These are phyloP conservation scores for Phytophthora kernoviae DNA, from an alignment of 352 stramenopile genomes.

Conservation along the genomic window DNA sequence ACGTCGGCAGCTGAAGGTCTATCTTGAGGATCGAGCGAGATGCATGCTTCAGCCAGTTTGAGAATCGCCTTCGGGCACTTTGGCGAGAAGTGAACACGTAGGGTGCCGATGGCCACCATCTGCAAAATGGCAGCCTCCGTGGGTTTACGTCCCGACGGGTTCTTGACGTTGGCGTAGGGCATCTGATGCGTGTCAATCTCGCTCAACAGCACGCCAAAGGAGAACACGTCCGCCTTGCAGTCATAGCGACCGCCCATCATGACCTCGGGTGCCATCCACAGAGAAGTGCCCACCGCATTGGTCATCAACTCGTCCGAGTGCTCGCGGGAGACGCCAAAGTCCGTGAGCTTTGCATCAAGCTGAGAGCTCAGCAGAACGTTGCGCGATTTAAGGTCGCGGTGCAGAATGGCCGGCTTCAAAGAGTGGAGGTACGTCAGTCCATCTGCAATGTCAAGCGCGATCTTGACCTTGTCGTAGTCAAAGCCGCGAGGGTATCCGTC, in stretches of 20 bases:
- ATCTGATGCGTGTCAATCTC: slow-evolving; percentile 55
- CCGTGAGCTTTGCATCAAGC: slow-evolving; percentile 58
- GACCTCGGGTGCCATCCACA: slow-evolving; percentile 64
- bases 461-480: slow-evolving; percentile 56
- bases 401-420: slow-evolving; percentile 44
- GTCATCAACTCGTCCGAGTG: slow-evolving; percentile 47
- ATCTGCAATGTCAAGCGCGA: slow-evolving; percentile 48
- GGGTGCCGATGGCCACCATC: slow-evolving; percentile 31
- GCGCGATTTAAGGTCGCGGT: slow-evolving; percentile 83
- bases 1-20: slow-evolving; percentile 39
- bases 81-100: slow-evolving; percentile 48
- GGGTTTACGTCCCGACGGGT: slow-evolving; percentile 33
- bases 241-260: slow-evolving; percentile 54
- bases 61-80: slow-evolving; percentile 27
- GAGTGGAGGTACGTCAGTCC: slow-evolving; percentile 61
- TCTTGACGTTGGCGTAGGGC: slow-evolving; percentile 44
- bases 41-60: slow-evolving; percentile 37
- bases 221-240: slow-evolving; percentile 53
- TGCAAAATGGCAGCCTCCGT: slow-evolving; percentile 48
- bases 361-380: slow-evolving; percentile 70
- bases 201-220: slow-evolving; percentile 53
- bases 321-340: slow-evolving; percentile 59
- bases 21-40: slow-evolving; percentile 36
- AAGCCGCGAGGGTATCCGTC: slow-evolving; percentile 38
- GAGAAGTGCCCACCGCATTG: slow-evolving; percentile 48